Evolutionary conservation across 2,329 filamentous ascomycete genomes (phyloP).

Genomic region (Penicillium sp.): DNA sequence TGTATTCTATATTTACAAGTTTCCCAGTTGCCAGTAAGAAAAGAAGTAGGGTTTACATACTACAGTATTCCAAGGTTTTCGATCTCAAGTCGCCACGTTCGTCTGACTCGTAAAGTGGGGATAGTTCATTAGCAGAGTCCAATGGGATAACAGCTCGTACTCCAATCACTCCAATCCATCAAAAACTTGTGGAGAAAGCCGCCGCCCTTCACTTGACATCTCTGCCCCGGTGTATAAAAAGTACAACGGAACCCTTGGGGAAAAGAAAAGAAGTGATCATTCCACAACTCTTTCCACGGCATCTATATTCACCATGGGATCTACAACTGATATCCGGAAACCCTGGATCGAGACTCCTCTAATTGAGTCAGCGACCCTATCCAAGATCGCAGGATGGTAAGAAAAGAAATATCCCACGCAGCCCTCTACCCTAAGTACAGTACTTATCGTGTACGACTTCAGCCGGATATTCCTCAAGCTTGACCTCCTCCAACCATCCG

Average conservation of each 20-base stretch:
- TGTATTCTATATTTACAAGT: conserved; percentile 23
- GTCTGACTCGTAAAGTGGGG: too few species aligned
- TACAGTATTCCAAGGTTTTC: not conserved
- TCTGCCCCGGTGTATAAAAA: not conserved
- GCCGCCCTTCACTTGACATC: not conserved
- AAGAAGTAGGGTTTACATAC: not conserved
- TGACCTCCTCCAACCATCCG: conserved; percentile 77
- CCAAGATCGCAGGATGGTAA: conserved; percentile 45
- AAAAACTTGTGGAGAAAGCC: not conserved
- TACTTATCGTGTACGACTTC: not conserved
- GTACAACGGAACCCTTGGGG: not conserved
- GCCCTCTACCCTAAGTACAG: not conserved
- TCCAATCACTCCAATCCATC: not conserved
- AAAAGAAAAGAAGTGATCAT: too few species aligned
- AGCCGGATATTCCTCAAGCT: conserved; percentile 81
- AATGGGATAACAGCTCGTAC: too few species aligned
- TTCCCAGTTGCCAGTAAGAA: not conserved
- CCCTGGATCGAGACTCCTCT: conserved; percentile 48
- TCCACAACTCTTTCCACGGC: not conserved
- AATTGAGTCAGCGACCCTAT: conserved; percentile 41
- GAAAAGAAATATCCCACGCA: not conserved
- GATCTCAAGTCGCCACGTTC: not conserved
- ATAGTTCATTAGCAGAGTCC: too few species aligned
- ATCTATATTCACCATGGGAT: not conserved
- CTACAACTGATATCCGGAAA: conserved; percentile 16